phyloP scores from a whole-genome alignment of 164 flowering plant genomes.

The Berberis thunbergii region DNA sequence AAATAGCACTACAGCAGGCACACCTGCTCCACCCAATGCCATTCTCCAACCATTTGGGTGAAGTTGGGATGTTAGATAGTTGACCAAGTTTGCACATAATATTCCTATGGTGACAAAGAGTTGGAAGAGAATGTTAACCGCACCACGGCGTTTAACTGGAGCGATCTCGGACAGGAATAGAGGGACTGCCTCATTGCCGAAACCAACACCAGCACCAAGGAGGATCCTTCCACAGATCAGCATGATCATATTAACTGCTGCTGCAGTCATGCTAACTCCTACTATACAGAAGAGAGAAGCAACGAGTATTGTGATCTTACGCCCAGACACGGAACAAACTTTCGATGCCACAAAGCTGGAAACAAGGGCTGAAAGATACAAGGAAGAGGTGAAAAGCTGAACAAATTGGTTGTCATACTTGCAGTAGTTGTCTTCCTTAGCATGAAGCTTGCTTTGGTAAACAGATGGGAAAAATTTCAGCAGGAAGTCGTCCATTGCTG shows the following conservation, averaged over 20 bases:
- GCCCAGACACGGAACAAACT: slow-evolving; percentile 29
- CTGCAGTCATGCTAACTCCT: slow-evolving; percentile 31
- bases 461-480: slow-evolving; percentile 46
- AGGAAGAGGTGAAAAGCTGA: slow-evolving; percentile 70
- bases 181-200: slow-evolving; percentile 70
- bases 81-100: slow-evolving; percentile 26
- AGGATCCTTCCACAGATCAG: slow-evolving; percentile 49
- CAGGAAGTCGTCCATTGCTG: slow-evolving; percentile 67
- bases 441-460: slow-evolving; percentile 29
- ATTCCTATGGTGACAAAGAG: slow-evolving; percentile 34
- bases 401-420: slow-evolving; percentile 49
- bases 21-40: slow-evolving; percentile 26
- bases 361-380: slow-evolving; percentile 57
- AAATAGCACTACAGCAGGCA: slow-evolving; percentile 19
- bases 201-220: slow-evolving; percentile 65
- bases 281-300: slow-evolving; percentile 43
- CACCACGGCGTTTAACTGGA: slow-evolving; percentile 22
- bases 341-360: slow-evolving; percentile 46
- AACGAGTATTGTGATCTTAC: slow-evolving; percentile 39
- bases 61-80: slow-evolving; percentile 11
- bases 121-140: slow-evolving; percentile 32
- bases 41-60: slow-evolving; percentile 32
- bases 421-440: slow-evolving; percentile 51
- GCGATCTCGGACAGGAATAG: slow-evolving; percentile 42
- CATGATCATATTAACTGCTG: slow-evolving; percentile 18